Evolutionary conservation across 371 early-diverging fungal species (phyloP).

Genomic region (Catenaria anguillulae): DNA sequence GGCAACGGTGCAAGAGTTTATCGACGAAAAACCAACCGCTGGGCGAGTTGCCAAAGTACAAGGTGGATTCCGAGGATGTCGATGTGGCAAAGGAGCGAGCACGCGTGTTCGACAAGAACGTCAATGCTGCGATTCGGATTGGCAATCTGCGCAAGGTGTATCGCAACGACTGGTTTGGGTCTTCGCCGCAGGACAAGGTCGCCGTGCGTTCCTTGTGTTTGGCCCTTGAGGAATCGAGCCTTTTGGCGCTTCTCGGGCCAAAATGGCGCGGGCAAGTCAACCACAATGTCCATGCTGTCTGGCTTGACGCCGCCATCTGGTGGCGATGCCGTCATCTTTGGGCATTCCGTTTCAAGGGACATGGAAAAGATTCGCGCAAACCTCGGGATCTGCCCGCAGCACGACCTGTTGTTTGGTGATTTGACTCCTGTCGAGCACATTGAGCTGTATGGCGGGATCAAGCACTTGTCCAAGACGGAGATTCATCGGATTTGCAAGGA

Average conservation of each 20-base stretch:
- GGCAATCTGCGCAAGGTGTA: conserved; percentile 48
- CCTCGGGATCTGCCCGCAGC: conserved; percentile 58
- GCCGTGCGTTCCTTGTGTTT: conserved; percentile 43
- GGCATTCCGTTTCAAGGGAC: conserved; percentile 27
- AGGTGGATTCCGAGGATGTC: conserved; percentile 29
- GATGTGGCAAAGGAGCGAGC: conserved; percentile 30
- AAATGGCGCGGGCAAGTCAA: conserved; percentile 58
- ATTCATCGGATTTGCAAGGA: conserved; percentile 17
- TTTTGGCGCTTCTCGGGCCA: conserved; percentile 29
- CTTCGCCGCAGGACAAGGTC: conserved; percentile 35
- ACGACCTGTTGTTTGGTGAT: conserved; percentile 51
- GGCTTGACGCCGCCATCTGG: conserved; percentile 43
- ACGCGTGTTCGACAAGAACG: conserved; percentile 15
- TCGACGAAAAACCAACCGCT: neutral
- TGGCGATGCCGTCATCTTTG: conserved; percentile 48
- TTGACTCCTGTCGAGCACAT: conserved; percentile 38
- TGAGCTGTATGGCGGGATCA: conserved; percentile 25
- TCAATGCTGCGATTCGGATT: conserved; percentile 27
- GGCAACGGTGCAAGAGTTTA: conserved; percentile 8
- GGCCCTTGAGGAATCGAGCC: conserved; percentile 40
- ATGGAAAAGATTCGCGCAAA: conserved; percentile 40
- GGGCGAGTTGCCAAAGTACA: neutral
- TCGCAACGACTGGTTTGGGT: conserved; percentile 19
- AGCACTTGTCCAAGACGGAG: conserved; percentile 18
- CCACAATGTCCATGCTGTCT: conserved; percentile 41